A percentile compares a stretch with the other conserved stretches of the same genome.
phyloP scores from a whole-genome alignment of 371 early-diverging fungal species.

The Neoconidiobolus thromboides region DNA sequence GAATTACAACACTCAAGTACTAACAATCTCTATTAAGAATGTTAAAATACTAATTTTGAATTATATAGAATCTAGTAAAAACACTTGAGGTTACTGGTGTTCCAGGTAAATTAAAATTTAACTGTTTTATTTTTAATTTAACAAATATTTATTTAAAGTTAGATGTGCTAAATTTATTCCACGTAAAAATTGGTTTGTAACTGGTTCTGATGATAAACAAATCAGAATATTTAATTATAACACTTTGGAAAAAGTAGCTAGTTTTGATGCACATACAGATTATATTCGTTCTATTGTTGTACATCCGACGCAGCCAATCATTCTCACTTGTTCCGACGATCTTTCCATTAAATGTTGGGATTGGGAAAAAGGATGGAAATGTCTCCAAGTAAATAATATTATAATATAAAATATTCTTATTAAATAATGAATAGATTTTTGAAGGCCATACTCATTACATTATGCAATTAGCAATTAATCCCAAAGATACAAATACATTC shows the following conservation, averaged over 20 bases:
- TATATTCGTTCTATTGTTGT: constrained; percentile 95
- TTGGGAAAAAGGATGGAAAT: constrained; percentile 96
- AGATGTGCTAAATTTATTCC: constrained; percentile 92
- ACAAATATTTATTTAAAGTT: constrained; percentile 24
- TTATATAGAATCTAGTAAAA: constrained; percentile 68
- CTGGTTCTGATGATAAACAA: constrained; percentile 97
- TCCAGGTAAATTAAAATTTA: constrained; percentile 29
- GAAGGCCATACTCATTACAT: constrained; percentile 98
- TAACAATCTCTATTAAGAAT: not conserved
- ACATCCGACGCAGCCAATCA: constrained; percentile 81
- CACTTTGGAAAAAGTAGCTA: constrained; percentile 87
- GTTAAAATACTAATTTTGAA: not conserved
- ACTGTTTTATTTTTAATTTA: not conserved
- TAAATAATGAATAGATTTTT: constrained; percentile 34
- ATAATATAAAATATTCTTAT: not conserved
- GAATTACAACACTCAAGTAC: constrained; percentile 95
- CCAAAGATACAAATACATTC: constrained; percentile 93
- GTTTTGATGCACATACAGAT: constrained; percentile 96
- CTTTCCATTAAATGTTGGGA: constrained; percentile 98
- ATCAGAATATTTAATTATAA: constrained; percentile 98
- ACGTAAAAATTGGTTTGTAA: constrained; percentile 90
- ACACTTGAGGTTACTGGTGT: constrained; percentile 87
- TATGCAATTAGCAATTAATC: constrained; percentile 92
- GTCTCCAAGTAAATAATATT: constrained; percentile 42
- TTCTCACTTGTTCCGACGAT: constrained; percentile 95